Base-by-base conservation (phyloP, 2,329 filamentous ascomycete species). In the Podosphaera xanthii region DNA sequence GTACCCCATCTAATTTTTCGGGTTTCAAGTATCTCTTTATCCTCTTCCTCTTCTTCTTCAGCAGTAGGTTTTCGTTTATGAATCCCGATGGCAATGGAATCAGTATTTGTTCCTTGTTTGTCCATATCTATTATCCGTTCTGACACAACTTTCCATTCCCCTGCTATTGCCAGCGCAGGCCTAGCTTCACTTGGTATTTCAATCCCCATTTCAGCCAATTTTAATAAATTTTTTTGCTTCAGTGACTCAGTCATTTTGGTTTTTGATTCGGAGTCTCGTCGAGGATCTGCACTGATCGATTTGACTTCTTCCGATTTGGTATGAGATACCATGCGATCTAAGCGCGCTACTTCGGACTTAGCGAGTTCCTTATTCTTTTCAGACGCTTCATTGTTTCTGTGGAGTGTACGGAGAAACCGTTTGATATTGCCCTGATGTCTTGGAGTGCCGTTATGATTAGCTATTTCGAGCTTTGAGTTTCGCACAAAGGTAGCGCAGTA, bases 401-500 rank as follows among this genome's bases (percentile, higher is more conserved):
- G 90, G 6, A 98, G 78, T 62, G 94, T 86, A 64, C 90, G 85
- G 7, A 98, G 77, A 65, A 90, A 92, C 58, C 91, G 87, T 72
- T 94, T 94, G 61, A 97, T 80, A 63, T 80, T 84, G 67, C 81
- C 80, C 73, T 95, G 88, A 71, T 96, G 90, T 70, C 84, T 88
- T 12, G 75, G 83, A 0, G 87, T 94, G 34, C 86, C 80, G 72
- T 96, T 90, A 72, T 96, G 90, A 72, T 96, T 91, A 64, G 82
- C 78, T 65, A 84, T 85, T 71, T 95, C 90, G 71, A 96, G 81
- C 65, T 87, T 83, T 31, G 90, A 96, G 75, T 98, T 92, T 72
- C 87, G 86, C 57, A 98, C 86, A 72, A 83, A 97, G 69, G 79
- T 80, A 69, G 82, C 81, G 79, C 92, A 98, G 75, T 95, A 87